A percentile compares a stretch with the other conserved stretches of the same genome.
phyloP scores from a whole-genome alignment of 805 yeast species.

The Barnettozyma siamensis region DNA sequence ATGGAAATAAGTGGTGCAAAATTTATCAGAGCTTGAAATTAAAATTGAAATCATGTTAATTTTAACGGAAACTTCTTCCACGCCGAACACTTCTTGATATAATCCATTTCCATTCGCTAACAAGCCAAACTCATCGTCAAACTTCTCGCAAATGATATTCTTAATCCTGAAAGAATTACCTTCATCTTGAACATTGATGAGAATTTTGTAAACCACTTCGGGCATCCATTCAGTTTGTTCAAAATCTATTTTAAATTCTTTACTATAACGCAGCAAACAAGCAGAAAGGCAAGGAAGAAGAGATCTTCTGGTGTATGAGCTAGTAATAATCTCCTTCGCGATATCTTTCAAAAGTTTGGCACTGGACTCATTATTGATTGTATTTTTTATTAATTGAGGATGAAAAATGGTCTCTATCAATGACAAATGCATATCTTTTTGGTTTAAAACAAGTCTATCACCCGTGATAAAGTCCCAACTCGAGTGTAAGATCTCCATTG shows the following conservation, averaged over 20 bases:
- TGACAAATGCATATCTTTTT: slow-evolving; percentile 53
- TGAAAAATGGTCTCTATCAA: slow-evolving; percentile 49
- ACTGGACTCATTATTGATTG: slow-evolving; percentile 28
- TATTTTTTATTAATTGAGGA: slow-evolving; percentile 32
- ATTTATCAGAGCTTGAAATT: slow-evolving; percentile 25
- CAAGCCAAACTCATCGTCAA: slow-evolving; percentile 39
- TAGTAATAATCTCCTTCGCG: slow-evolving; percentile 38
- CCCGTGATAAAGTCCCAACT: slow-evolving; percentile 57
- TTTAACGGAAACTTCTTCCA: slow-evolving; percentile 48
- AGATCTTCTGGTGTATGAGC: slow-evolving; percentile 59
- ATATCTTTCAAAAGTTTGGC: slow-evolving; percentile 25
- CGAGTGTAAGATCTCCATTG: slow-evolving; percentile 31
- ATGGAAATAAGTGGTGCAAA: slow-evolving; percentile 21
- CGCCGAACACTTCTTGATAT: slow-evolving; percentile 50
- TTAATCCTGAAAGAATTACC: slow-evolving; percentile 57
- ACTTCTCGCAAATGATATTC: slow-evolving; percentile 45
- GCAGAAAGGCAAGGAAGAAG: slow-evolving; percentile 55
- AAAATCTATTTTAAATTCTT: slow-evolving; percentile 27
- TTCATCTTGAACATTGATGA: slow-evolving; percentile 46
- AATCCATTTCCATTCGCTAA: slow-evolving; percentile 31
- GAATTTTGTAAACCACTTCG: slow-evolving; percentile 39
- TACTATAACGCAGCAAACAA: slow-evolving; percentile 41
- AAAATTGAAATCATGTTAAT: slow-evolving; percentile 45
- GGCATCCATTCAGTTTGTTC: slow-evolving; percentile 46
- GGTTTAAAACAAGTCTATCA: slow-evolving; percentile 59